These are phyloP conservation scores for Pyricularia sp. DNA, from an alignment of 2,329 filamentous ascomycete species.

Conservation along the genomic window DNA sequence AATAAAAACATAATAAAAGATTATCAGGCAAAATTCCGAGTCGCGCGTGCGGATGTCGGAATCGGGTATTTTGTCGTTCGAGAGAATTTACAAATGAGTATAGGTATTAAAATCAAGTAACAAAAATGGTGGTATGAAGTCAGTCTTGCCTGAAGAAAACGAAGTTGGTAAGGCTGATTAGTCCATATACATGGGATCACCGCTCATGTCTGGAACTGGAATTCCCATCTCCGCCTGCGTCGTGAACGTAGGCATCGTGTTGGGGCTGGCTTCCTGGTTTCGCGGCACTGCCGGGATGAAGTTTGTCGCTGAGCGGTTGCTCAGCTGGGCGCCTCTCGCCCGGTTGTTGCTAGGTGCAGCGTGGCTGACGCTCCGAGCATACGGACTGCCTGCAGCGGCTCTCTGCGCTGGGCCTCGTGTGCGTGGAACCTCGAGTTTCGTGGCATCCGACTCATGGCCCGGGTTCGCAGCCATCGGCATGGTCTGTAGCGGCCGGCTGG, in stretches of 20 bases:
- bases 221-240: conserved; percentile 28
- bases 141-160: background rate
- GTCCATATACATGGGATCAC: conserved; percentile 45
- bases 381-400: conserved; percentile 10
- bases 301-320: conserved; percentile 19
- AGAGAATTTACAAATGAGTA: conserved; percentile 2
- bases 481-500: conserved; percentile 14
- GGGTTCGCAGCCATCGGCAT: conserved; percentile 23
- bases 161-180: conserved; percentile 11
- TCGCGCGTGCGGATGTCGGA: background rate
- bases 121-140: background rate
- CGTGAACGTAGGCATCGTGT: conserved; percentile 18
- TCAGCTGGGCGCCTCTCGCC: background rate
- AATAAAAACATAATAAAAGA: background rate
- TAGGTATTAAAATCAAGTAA: background rate
- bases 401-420: conserved; percentile 27
- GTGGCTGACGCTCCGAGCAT: conserved; percentile 5
- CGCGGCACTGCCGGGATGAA: conserved; percentile 33
- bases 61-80: background rate
- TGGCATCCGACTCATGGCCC: conserved; percentile 10
- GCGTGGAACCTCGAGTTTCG: conserved; percentile 23
- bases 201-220: conserved; percentile 31
- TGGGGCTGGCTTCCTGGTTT: background rate
- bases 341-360: background rate
- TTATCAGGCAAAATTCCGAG: background rate